phyloP scores from a whole-genome alignment of 352 stramenopile species.

The Globisporangium spiculum region DNA sequence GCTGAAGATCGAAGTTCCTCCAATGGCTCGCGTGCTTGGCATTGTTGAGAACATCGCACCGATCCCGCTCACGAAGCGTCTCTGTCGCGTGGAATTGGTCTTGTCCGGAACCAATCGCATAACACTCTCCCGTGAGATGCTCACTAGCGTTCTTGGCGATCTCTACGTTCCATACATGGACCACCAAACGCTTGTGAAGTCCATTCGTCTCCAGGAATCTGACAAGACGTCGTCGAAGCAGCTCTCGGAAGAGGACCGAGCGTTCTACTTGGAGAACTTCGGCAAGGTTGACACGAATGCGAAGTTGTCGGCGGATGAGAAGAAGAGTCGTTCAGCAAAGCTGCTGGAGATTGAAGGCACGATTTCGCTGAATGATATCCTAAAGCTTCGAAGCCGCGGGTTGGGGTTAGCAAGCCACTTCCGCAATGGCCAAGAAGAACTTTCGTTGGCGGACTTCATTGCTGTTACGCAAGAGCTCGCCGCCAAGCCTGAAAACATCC shows the following conservation, averaged over 20 bases:
- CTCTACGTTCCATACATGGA: conserved; percentile 58
- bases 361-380: conserved; percentile 48
- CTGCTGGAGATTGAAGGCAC: conserved; percentile 34
- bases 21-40: conserved; percentile 49
- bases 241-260: conserved; percentile 39
- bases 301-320: conserved; percentile 38
- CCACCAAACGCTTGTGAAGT: conserved; percentile 48
- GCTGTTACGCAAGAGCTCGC: conserved; percentile 40
- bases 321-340: conserved; percentile 37
- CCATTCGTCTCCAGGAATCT: conserved; percentile 41
- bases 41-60: conserved; percentile 58
- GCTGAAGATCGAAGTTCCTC: conserved; percentile 49
- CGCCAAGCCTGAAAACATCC: conserved; percentile 42
- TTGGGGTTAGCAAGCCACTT: conserved; percentile 45
- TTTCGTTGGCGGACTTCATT: conserved; percentile 41
- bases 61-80: conserved; percentile 41
- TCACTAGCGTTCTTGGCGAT: conserved; percentile 46
- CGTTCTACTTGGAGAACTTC: conserved; percentile 53
- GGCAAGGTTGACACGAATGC: conserved; percentile 44
- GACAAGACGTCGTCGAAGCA: conserved; percentile 37
- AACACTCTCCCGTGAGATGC: conserved; percentile 38
- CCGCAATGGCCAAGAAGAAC: conserved; percentile 29
- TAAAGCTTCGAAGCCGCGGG: conserved; percentile 40
- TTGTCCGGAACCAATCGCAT: conserved; percentile 38
- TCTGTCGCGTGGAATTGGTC: conserved; percentile 38